Percentiles rank a stretch among this genome's conserved stretches.
phyloP scores from a whole-genome alignment of 352 stramenopile species.

The Pseudoperonospora humuli region DNA sequence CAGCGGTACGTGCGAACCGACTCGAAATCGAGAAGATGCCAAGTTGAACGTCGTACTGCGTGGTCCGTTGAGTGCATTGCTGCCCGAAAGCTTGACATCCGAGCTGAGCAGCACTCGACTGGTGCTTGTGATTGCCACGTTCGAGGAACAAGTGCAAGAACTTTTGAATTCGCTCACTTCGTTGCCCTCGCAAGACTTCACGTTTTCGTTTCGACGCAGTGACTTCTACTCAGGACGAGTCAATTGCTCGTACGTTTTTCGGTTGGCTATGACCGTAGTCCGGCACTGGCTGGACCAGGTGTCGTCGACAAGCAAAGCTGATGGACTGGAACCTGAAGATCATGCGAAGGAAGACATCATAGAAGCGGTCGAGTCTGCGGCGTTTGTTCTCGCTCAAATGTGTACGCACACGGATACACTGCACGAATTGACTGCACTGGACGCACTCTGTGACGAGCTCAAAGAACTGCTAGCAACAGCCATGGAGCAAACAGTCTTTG shows the following conservation, averaged over 20 bases:
- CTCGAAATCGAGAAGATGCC: background rate
- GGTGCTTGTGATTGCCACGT: constrained; percentile 29
- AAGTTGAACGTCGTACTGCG: constrained; percentile 3
- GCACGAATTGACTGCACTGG: constrained; percentile 17
- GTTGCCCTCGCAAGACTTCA: constrained; percentile 5
- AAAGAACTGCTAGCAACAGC: constrained; percentile 12
- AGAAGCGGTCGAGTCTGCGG: constrained; percentile 20
- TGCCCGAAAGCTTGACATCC: background rate
- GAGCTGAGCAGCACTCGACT: constrained; percentile 20
- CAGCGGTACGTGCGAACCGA: constrained; percentile 4
- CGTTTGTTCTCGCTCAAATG: constrained; percentile 34
- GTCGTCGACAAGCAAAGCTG: background rate
- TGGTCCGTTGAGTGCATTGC: constrained; percentile 3
- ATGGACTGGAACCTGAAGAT: constrained; percentile 2
- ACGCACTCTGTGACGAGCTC: constrained; percentile 28
- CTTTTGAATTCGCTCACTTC: constrained; percentile 3
- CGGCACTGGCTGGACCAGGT: constrained; percentile 10
- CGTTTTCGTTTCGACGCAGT: constrained; percentile 14
- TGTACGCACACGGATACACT: constrained; percentile 29
- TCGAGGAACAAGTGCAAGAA: constrained; percentile 36
- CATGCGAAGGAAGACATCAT: constrained; percentile 17
- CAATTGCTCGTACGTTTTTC: constrained; percentile 21
- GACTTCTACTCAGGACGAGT: constrained; percentile 12
- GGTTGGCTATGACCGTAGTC: constrained; percentile 8
- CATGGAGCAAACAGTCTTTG: constrained; percentile 10